These are phyloP conservation scores for Escovopsis sp. DNA, from an alignment of 2,329 filamentous ascomycete species.

Conservation along the genomic window DNA sequence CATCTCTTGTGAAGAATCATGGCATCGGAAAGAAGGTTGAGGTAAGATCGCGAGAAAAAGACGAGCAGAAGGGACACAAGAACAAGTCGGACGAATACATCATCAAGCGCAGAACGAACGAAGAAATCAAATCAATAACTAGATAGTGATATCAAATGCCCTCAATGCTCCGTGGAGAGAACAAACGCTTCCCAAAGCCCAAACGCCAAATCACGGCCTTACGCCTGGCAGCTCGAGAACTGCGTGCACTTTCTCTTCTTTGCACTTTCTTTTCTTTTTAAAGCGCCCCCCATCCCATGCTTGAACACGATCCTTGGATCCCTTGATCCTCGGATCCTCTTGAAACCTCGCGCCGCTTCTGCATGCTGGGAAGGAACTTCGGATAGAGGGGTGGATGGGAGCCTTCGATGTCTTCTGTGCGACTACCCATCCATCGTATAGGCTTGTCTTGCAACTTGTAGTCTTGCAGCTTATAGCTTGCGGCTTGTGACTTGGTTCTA, in stretches of 20 bases:
- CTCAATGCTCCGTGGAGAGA: conserved; percentile 19
- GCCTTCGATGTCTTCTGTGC: too few species aligned
- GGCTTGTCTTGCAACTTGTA: too few species aligned
- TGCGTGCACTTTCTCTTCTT: conserved; percentile 6
- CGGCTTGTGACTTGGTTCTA: too few species aligned
- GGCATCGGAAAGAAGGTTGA: too few species aligned
- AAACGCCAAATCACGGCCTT: conserved; percentile 16
- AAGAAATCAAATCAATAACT: conserved; percentile 8
- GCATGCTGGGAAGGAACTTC: not conserved
- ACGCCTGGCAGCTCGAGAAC: conserved; percentile 5
- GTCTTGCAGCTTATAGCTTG: too few species aligned
- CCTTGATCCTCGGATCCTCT: too few species aligned
- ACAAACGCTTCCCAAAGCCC: conserved; percentile 13
- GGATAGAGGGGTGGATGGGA: not conserved
- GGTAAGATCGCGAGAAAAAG: not conserved
- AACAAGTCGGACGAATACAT: conserved; percentile 1
- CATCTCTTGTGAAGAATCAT: too few species aligned
- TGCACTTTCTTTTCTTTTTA: not conserved
- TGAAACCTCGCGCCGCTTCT: conserved; percentile 6
- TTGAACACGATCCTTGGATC: too few species aligned
- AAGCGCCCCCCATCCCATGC: too few species aligned
- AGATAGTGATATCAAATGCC: conserved; percentile 11
- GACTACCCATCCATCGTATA: too few species aligned
- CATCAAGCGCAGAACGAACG: too few species aligned
- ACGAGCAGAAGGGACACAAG: conserved; percentile 3